These are phyloP conservation scores for Sclerotinia trifoliorum DNA, from an alignment of 2,329 filamentous ascomycete genomes.

Conservation along the genomic window DNA sequence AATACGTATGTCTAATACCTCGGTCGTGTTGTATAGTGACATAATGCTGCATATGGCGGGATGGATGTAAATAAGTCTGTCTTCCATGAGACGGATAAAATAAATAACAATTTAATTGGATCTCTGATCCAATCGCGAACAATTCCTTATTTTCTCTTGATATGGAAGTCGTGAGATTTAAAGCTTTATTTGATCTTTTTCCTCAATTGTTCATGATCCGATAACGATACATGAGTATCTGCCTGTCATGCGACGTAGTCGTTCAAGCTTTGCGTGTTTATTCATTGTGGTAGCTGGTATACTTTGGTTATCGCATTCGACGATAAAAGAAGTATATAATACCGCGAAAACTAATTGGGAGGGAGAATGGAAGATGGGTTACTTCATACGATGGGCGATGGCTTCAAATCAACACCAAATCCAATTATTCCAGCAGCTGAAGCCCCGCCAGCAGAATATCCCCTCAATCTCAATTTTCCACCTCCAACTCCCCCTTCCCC, in stretches of 20 bases:
- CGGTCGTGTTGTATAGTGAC: background rate
- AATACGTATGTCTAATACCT: background rate
- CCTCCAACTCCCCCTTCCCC: background rate
- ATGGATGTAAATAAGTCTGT: background rate
- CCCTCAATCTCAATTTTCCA: background rate
- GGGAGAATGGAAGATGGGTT: background rate
- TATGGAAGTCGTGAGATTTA: background rate
- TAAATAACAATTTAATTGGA: background rate
- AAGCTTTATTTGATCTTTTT: no score
- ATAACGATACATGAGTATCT: background rate
- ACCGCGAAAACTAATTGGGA: background rate
- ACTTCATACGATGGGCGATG: background rate
- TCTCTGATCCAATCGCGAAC: background rate
- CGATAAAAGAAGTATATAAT: background rate
- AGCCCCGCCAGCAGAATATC: background rate
- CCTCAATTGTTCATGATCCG: background rate
- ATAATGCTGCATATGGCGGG: background rate
- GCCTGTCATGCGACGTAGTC: slow-evolving; percentile 4
- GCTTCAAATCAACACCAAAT: background rate
- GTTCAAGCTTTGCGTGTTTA: slow-evolving; percentile 4
- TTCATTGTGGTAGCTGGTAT: background rate
- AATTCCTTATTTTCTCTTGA: background rate
- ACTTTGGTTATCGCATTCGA: background rate
- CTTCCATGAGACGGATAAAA: background rate
- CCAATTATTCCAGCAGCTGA: background rate